These are phyloP conservation scores for Colletotrichum aenigma DNA, from an alignment of 2,329 filamentous ascomycete genomes.

Conservation along the genomic window DNA sequence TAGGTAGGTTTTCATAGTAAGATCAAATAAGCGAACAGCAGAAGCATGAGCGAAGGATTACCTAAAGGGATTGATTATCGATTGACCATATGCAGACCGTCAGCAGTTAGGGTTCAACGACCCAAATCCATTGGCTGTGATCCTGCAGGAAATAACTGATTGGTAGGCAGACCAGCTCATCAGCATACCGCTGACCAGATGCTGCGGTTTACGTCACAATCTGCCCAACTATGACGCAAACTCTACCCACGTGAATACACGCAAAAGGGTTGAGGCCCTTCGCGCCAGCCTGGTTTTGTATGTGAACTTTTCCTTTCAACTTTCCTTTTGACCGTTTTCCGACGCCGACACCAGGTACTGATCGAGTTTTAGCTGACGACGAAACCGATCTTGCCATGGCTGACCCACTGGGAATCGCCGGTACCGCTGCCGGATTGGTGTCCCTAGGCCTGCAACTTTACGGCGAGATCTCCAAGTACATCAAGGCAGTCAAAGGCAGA, in stretches of 20 bases:
- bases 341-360: not conserved
- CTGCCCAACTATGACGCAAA: not conserved
- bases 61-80: too few relatives aligned
- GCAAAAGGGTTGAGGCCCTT: not conserved
- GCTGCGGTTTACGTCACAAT: not conserved
- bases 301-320: not conserved
- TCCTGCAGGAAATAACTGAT: not conserved
- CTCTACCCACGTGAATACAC: not conserved
- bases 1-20: too few relatives aligned
- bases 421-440: not conserved
- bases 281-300: not conserved
- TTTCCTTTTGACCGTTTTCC: not conserved
- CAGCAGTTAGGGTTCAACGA: not conserved
- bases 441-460: not conserved
- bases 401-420: not conserved
- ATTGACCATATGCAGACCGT: not conserved
- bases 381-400: not conserved
- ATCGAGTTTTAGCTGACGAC: not conserved
- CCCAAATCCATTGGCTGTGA: not conserved
- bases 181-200: not conserved
- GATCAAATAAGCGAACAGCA: too few relatives aligned
- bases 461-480: not conserved
- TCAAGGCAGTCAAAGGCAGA: not conserved
- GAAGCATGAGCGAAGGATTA: too few relatives aligned
- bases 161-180: not conserved